Evolutionary conservation across 179 eudicot genomes (phyloP).

Genomic region (Corrigiola litoralis): DNA sequence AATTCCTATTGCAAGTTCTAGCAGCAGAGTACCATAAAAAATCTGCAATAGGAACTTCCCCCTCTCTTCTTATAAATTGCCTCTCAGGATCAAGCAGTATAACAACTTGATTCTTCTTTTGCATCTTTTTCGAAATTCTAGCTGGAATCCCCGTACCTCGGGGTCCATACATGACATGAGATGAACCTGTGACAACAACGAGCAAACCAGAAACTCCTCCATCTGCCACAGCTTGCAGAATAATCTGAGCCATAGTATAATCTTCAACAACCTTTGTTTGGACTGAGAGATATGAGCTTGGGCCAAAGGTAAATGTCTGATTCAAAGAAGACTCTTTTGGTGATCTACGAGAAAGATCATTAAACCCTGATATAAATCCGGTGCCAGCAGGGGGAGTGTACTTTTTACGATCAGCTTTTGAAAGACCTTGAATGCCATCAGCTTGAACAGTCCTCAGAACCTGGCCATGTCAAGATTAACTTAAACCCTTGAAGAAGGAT

Average conservation of each 20-base stretch:
- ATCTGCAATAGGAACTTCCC: slow-evolving; percentile 95
- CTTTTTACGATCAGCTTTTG: slow-evolving; percentile 70
- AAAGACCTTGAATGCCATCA: slow-evolving; percentile 84
- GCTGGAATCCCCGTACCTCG: slow-evolving; percentile 96
- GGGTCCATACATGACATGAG: slow-evolving; percentile 81
- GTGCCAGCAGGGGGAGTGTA: slow-evolving; percentile 98
- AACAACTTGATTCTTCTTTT: slow-evolving; percentile 90
- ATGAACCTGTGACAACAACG: slow-evolving; percentile 85
- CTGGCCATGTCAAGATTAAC: slow-evolving; percentile 30
- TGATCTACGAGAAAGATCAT: slow-evolving; percentile 60
- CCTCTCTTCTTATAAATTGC: slow-evolving; percentile 80
- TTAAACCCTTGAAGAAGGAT: not conserved
- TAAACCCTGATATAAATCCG: slow-evolving; percentile 80
- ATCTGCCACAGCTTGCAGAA: slow-evolving; percentile 58
- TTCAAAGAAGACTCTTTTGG: slow-evolving; percentile 49
- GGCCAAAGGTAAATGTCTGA: slow-evolving; percentile 63
- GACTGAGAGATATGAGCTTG: slow-evolving; percentile 79
- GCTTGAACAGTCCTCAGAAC: slow-evolving; percentile 92
- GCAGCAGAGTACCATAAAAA: slow-evolving; percentile 98
- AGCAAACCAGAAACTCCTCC: slow-evolving; percentile 77
- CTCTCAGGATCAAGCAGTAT: slow-evolving; percentile 86
- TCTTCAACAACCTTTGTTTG: slow-evolving; percentile 92
- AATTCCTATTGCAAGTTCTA: slow-evolving; percentile 86
- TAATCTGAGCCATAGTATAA: slow-evolving; percentile 75
- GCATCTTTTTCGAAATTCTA: slow-evolving; percentile 82